Conservation (phyloP, 177 flowering plant genomes). For the Telopea speciosissima region DNA sequence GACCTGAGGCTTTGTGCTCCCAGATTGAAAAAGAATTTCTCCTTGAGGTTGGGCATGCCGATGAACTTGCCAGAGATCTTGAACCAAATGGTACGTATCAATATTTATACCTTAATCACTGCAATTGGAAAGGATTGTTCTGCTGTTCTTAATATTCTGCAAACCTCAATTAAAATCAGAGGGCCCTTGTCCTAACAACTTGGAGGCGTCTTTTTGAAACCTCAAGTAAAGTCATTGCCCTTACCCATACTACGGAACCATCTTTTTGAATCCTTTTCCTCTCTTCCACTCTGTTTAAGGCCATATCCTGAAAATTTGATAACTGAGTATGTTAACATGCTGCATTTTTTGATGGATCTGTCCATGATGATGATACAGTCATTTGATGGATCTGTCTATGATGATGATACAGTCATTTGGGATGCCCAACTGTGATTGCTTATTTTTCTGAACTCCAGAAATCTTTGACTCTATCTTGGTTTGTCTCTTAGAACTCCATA, state of each 20-base stretch:
- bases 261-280: too few species aligned
- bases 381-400: neutral
- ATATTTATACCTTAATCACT: neutral
- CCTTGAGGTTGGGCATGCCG: constrained; percentile 78
- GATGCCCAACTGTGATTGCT: neutral
- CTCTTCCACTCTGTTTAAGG: too few species aligned
- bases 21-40: constrained; percentile 77
- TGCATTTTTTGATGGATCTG: neutral
- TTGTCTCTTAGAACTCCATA: too few species aligned
- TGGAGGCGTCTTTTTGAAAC: too few species aligned
- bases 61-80: constrained; percentile 64
- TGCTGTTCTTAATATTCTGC: neutral
- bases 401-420: neutral
- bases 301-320: too few species aligned
- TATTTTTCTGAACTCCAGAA: neutral
- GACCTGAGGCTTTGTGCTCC: constrained; percentile 47
- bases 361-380: neutral
- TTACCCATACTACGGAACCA: too few species aligned
- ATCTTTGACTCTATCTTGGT: neutral
- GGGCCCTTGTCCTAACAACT: too few species aligned
- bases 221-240: too few species aligned
- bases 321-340: neutral
- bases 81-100: constrained; percentile 58
- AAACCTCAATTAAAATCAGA: too few species aligned
- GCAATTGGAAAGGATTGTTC: neutral